Percentiles rank a stretch among this genome's conserved stretches.
Evolutionary conservation across 2,329 filamentous ascomycete species (phyloP).

Genomic region (Bipolaris victoriae): DNA sequence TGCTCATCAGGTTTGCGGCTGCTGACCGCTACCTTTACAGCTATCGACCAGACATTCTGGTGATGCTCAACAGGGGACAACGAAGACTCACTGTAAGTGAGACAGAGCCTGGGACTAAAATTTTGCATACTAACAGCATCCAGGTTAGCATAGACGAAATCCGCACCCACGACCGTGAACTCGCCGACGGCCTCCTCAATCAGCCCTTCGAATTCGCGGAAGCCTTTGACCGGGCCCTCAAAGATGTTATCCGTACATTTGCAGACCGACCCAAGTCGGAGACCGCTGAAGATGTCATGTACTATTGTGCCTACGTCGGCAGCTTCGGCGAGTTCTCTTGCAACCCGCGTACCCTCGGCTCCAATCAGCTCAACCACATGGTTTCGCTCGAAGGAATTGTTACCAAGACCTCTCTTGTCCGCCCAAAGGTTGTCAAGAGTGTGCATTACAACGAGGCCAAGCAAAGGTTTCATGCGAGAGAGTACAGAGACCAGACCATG

Average conservation of each 20-base stretch:
- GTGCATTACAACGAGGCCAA: conserved; percentile 93
- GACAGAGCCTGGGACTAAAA: too few species aligned
- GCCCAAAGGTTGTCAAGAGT: conserved; percentile 97
- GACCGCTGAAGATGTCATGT: conserved; percentile 75
- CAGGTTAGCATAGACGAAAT: conserved; percentile 79
- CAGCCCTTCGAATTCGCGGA: conserved; percentile 86
- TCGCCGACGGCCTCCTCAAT: conserved; percentile 80
- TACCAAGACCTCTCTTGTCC: conserved; percentile 91
- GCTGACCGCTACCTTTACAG: conserved; percentile 61
- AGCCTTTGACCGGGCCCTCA: conserved; percentile 89
- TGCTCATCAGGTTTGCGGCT: conserved; percentile 17
- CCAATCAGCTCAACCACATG: conserved; percentile 91
- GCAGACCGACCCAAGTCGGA: conserved; percentile 77
- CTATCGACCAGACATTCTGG: conserved; percentile 87
- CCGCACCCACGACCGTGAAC: conserved; percentile 80
- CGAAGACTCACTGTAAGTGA: conserved; percentile 61
- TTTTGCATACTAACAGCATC: conserved; percentile 5
- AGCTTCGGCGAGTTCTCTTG: conserved; percentile 95
- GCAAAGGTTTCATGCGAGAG: conserved; percentile 83
- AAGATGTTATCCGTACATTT: conserved; percentile 82
- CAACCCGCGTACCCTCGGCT: conserved; percentile 91
- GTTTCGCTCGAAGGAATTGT: conserved; percentile 97
- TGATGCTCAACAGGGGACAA: conserved; percentile 69
- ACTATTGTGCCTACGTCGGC: conserved; percentile 96
- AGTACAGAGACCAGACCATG: conserved; percentile 98